phyloP scores from a whole-genome alignment of 192 early-diverging fungal species.

The Lunasporangiospora selenospora region DNA sequence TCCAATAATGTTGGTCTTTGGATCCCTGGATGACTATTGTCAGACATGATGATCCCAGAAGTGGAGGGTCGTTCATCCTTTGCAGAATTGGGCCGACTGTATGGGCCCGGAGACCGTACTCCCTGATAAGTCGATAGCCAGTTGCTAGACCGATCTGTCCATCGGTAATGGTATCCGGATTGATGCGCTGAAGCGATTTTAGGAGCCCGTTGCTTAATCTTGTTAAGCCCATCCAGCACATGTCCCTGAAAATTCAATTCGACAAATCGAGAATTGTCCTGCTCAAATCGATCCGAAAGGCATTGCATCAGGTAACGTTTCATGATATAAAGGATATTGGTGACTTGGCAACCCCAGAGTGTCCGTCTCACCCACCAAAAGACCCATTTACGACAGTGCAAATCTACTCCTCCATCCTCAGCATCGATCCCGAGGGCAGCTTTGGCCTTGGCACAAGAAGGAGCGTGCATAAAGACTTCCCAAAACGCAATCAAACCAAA shows the following conservation, averaged over 20 bases:
- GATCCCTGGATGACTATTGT: too few relatives aligned
- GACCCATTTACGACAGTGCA: conserved; percentile 28
- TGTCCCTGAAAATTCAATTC: conserved; percentile 42
- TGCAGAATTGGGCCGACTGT: conserved; percentile 14
- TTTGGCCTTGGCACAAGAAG: conserved; percentile 15
- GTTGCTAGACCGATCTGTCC: conserved; percentile 14
- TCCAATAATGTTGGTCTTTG: too few relatives aligned
- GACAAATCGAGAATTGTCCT: conserved; percentile 25
- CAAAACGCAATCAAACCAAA: conserved; percentile 16
- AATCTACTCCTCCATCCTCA: conserved; percentile 10
- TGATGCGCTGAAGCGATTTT: conserved; percentile 1
- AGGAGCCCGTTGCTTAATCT: conserved; percentile 37
- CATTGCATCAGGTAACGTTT: conserved; percentile 33
- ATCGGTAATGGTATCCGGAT: conserved; percentile 3
- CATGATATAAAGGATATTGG: conserved; percentile 28
- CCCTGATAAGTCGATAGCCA: conserved; percentile 15
- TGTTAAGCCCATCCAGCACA: conserved; percentile 30
- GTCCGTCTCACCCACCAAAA: conserved; percentile 41
- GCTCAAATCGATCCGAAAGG: conserved; percentile 37
- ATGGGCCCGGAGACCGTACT: background rate
- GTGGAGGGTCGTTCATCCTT: conserved; percentile 21
- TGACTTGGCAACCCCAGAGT: conserved; percentile 25
- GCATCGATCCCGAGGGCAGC: background rate
- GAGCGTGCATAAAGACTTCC: conserved; percentile 20
- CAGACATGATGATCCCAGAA: conserved; percentile 8